These are phyloP conservation scores for Lophiostoma macrostomum DNA, from an alignment of 495 filamentous ascomycete genomes.

Conservation along the genomic window DNA sequence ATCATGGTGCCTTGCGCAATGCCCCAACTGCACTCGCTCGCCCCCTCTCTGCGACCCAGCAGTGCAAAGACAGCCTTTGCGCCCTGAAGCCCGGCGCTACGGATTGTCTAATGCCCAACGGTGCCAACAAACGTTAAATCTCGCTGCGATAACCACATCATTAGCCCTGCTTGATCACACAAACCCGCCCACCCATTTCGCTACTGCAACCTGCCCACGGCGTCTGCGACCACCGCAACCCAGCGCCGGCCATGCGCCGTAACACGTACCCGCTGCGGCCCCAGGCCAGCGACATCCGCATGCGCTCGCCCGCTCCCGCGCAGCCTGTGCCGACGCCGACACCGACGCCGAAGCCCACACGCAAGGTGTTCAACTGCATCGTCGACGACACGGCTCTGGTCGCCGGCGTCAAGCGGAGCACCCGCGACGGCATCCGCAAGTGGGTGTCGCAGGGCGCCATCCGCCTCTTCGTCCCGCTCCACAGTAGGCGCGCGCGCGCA, in stretches of 20 bases:
- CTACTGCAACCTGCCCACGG: neutral
- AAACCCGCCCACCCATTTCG: neutral
- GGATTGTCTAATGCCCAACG: slow-evolving; percentile 17
- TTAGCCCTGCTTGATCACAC: neutral
- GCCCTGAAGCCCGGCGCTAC: slow-evolving; percentile 13
- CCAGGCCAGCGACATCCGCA: slow-evolving; percentile 23
- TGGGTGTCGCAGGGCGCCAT: slow-evolving; percentile 64
- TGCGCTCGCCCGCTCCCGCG: slow-evolving; percentile 14
- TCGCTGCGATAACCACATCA: neutral
- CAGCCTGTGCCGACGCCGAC: neutral
- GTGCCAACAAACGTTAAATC: neutral
- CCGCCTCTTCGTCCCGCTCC: slow-evolving; percentile 64
- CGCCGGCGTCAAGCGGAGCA: slow-evolving; percentile 60
- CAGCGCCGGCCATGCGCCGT: slow-evolving; percentile 29
- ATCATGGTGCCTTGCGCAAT: neutral
- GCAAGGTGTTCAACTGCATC: slow-evolving; percentile 70
- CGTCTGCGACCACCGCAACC: neutral
- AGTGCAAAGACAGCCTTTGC: slow-evolving; percentile 11
- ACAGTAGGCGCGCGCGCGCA: slow-evolving; percentile 51
- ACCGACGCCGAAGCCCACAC: slow-evolving; percentile 36
- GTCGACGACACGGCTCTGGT: slow-evolving; percentile 70
- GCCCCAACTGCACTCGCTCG: neutral
- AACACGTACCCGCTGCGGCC: slow-evolving; percentile 23
- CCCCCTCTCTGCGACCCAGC: slow-evolving; percentile 17
- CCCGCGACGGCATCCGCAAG: slow-evolving; percentile 55